A percentile compares a stretch with the other conserved stretches of the same genome.
Evolutionary conservation across 371 early-diverging fungal species (phyloP).

Genomic region (Mortierella sp.): DNA sequence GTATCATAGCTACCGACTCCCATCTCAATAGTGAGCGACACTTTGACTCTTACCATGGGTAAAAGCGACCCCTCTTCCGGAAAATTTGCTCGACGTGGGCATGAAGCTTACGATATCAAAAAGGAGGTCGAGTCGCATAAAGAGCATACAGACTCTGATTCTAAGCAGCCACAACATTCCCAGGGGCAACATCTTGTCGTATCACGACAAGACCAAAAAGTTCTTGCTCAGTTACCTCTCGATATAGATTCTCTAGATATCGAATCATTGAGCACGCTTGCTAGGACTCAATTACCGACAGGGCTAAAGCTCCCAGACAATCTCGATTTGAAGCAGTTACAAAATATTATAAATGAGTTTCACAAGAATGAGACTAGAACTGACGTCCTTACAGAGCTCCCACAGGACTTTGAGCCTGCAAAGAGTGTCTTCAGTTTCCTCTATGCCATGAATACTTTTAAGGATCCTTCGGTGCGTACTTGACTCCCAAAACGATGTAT

Average conservation of each 20-base stretch:
- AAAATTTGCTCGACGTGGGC: too few species aligned
- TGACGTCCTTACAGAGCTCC: constrained; percentile 28
- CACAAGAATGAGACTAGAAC: constrained; percentile 46
- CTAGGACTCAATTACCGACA: constrained; percentile 17
- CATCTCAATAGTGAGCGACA: too few species aligned
- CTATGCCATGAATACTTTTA: constrained; percentile 30
- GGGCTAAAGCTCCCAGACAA: constrained; percentile 37
- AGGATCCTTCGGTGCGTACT: constrained; percentile 33
- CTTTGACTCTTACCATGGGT: too few species aligned
- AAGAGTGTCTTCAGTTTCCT: constrained; percentile 46
- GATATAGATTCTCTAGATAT: constrained; percentile 14
- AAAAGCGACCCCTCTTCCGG: too few species aligned
- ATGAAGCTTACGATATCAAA: not conserved
- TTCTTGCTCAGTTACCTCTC: constrained; percentile 16
- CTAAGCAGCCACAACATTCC: too few species aligned
- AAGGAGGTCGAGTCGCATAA: not conserved
- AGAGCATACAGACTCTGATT: not conserved
- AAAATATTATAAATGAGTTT: constrained; percentile 27
- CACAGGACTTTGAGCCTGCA: constrained; percentile 34
- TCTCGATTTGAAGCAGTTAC: constrained; percentile 28
- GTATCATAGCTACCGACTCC: too few species aligned
- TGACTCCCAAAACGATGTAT: not conserved
- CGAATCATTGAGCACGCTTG: not conserved
- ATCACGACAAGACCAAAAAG: constrained; percentile 2
- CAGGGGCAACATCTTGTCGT: not conserved